Evolutionary conservation across 805 yeast genomes (phyloP), one percentile per base, ranked within the genome.

Genomic region (Lipomyces japonicus): DNA sequence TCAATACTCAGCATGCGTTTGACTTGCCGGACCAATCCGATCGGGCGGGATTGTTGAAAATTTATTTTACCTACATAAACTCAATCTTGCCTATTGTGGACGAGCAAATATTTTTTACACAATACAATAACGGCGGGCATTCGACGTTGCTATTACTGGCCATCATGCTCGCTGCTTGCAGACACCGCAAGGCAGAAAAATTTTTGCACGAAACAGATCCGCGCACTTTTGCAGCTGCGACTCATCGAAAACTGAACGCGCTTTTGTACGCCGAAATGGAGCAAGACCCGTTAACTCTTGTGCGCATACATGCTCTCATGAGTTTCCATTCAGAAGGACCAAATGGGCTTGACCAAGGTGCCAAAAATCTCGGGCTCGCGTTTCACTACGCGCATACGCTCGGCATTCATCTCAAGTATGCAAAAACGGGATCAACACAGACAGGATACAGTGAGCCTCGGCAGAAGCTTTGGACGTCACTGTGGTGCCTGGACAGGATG

Each of bases 21-120:
- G 65, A 68, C 4, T 55, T 71, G 55, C 68, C 66, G 12, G 53
- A 54, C 28, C 51, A 69, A 30, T 53, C 60, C 9, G 60, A 65
- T 39, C 53, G 68, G 2, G 67, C 62, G 7, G 69, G 64, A 1
- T 62, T 75, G 30, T 65, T 71, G 36, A 60, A 66, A 30, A 53
- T 75, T 1, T 75, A 70, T 57, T 71, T 72, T 54, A 66, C 63
- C 48, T 67, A 70, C 35, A 61, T 74, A n/a, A 72, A 75, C 58
- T 54, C 65, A 18, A 51, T 70, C 2, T 63, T 74, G 41, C 78
- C 78, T 1, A 58, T 75, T 26, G 61, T 75, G 6, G 69, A 71
- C 52, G 74, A 69, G 60, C 63, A 61, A 30, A 68, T 65, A 42
- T 71, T 75, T 57, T 60, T 68, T 65, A 50, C 61, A 55, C 51